phyloP scores from a whole-genome alignment of 2,329 filamentous ascomycete genomes.

The Fusarium phyllophilum region DNA sequence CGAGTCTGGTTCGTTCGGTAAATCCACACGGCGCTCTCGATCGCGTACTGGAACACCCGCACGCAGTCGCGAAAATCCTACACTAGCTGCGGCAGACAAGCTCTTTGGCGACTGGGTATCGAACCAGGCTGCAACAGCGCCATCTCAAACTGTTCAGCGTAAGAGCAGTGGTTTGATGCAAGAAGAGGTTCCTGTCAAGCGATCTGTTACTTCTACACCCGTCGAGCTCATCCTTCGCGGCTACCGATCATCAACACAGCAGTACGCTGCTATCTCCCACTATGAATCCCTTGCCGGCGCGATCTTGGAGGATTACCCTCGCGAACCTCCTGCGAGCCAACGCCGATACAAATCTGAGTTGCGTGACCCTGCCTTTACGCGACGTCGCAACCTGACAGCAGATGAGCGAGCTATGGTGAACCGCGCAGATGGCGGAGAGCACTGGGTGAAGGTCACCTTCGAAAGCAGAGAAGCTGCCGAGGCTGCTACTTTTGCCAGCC shows the following conservation, averaged over 20 bases:
- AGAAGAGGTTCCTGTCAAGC: slow-evolving; percentile 53
- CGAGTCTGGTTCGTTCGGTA: slow-evolving; percentile 73
- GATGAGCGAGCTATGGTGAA: slow-evolving; percentile 84
- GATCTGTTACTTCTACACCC: slow-evolving; percentile 55
- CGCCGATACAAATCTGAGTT: slow-evolving; percentile 79
- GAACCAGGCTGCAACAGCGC: slow-evolving; percentile 53
- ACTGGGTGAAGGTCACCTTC: slow-evolving; percentile 92
- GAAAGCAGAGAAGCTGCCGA: slow-evolving; percentile 78
- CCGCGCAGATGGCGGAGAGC: slow-evolving; percentile 81
- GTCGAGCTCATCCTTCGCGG: slow-evolving; percentile 88
- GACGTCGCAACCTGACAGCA: slow-evolving; percentile 70
- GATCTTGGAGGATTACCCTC: slow-evolving; percentile 93
- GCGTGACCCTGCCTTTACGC: slow-evolving; percentile 76
- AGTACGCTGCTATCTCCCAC: slow-evolving; percentile 89
- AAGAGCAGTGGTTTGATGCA: slow-evolving; percentile 52
- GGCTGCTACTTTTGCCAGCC: slow-evolving; percentile 74
- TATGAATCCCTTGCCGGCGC: slow-evolving; percentile 87
- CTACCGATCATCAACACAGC: slow-evolving; percentile 70
- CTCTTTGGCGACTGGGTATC: slow-evolving; percentile 69
- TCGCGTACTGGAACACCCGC: slow-evolving; percentile 69
- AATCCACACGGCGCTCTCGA: slow-evolving; percentile 71
- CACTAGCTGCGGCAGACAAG: slow-evolving; percentile 68
- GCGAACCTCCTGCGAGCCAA: slow-evolving; percentile 78
- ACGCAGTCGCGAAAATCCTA: slow-evolving; percentile 68
- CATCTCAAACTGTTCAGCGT: slow-evolving; percentile 45